Base-by-base conservation (phyloP, 768 basidiomycete species). In the Pulveroboletus ravenelii region DNA sequence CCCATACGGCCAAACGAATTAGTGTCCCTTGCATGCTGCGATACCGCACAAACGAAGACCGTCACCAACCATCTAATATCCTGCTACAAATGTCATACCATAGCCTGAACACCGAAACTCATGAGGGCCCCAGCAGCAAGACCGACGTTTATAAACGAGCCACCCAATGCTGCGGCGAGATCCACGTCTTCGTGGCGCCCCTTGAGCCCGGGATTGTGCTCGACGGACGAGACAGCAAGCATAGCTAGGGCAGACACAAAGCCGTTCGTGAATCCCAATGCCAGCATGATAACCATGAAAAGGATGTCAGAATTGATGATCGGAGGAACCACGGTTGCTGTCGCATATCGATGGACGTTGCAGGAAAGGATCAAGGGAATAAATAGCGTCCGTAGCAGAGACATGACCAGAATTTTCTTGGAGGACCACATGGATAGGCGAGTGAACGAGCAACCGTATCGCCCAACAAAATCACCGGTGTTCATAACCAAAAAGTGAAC, bases 211-310 rank as follows among this genome's bases (percentile, higher is more conserved):
- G 82, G 82, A 62, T 94, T 94, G 59, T 92, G 85, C 54, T 85
- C 79, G 3, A 89, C 68, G 3, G 89, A 92, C 1, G 92, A 80
- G 7, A 85, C 89, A 29, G 85, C 74, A 72, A 95, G 92, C 80
- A 91, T 82, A 62, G 83, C 84, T 50, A 88, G 56, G 54, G 85
- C 34, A 23, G 34, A 6, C 10, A 35, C 44, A 25, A 25, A 45
- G 23, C 34, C 34, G 6, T 89, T 93, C 9, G 87, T 80, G 41
- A 80, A 63, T 15, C 89, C 89, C 60, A 93, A 89, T 2, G 67
- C 47, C 47, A 87, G 71, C 10, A 94, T 68, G 42, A 93, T 77
- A 20, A 80, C 31, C 78, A 92, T 81, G 71, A 84, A 94, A 5
- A 84, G 43, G 30, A 79, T 41, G 60, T 94, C 90, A 2, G 89